Percentiles rank a stretch among this genome's conserved stretches.
phyloP scores from a whole-genome alignment of 441 rosid genomes.

The Adansonia rubrostipa region DNA sequence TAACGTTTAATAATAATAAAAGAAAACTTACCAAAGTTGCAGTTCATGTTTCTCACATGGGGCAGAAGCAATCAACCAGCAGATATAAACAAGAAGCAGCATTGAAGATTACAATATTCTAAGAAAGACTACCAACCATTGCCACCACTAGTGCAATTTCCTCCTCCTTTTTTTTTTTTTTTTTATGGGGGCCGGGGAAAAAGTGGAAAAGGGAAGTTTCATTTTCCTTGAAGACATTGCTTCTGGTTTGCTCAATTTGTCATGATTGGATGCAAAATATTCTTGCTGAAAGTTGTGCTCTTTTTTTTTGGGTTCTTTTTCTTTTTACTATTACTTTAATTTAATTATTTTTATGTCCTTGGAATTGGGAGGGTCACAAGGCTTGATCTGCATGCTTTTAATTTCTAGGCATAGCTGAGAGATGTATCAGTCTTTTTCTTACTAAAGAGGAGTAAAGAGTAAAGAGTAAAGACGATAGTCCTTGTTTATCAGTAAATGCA shows the following conservation, averaged over 20 bases:
- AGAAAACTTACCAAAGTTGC: too few relatives aligned
- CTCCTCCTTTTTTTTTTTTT: background rate
- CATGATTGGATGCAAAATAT: background rate
- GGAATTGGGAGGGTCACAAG: background rate
- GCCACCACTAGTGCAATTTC: background rate
- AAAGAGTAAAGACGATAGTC: background rate
- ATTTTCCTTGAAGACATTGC: background rate
- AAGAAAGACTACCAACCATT: background rate
- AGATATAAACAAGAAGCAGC: constrained; percentile 2
- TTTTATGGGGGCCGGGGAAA: background rate
- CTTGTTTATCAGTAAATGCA: background rate
- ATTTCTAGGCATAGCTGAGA: background rate
- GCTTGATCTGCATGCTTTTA: background rate
- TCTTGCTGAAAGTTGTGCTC: background rate
- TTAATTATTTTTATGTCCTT: background rate
- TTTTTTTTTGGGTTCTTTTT: background rate
- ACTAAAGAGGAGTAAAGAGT: background rate
- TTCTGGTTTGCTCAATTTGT: constrained; percentile 5
- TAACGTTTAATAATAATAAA: background rate
- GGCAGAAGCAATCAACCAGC: background rate
- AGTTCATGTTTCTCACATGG: constrained; percentile 2
- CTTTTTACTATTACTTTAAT: background rate
- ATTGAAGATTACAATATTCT: background rate
- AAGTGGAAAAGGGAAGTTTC: background rate
- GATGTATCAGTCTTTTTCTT: background rate